Conservation (phyloP, 306 rosid species). For the Dryas octopetala region DNA sequence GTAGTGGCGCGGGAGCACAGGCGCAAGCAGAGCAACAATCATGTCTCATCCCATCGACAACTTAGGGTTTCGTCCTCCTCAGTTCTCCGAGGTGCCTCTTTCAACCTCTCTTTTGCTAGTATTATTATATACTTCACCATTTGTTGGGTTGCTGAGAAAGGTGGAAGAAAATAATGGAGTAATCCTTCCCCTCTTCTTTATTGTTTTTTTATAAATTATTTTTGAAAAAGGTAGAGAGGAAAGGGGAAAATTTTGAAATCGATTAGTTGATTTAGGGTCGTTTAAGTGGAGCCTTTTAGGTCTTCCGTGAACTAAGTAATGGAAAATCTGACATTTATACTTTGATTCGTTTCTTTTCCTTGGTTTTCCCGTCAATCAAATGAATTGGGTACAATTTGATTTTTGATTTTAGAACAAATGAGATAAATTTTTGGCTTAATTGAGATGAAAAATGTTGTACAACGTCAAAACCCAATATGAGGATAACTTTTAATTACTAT, state of each 20-base stretch:
- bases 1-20: neutral
- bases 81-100: conserved; percentile 56
- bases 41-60: conserved; percentile 23
- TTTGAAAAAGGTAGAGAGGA: neutral
- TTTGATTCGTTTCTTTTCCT: neutral
- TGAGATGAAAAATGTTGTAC: neutral
- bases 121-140: neutral
- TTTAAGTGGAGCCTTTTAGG: neutral
- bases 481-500: neutral
- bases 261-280: neutral
- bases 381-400: neutral
- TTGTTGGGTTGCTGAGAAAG: neutral
- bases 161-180: neutral
- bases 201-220: neutral
- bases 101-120: neutral
- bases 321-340: neutral
- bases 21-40: neutral
- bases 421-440: neutral
- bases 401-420: neutral
- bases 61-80: conserved; percentile 55
- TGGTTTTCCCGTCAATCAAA: neutral
- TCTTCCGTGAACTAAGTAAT: neutral
- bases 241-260: neutral
- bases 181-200: neutral
- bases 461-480: neutral